Evolutionary conservation across 1,284 basidiomycete genomes (phyloP).

Genomic region (Coniferiporia sulphurascens): DNA sequence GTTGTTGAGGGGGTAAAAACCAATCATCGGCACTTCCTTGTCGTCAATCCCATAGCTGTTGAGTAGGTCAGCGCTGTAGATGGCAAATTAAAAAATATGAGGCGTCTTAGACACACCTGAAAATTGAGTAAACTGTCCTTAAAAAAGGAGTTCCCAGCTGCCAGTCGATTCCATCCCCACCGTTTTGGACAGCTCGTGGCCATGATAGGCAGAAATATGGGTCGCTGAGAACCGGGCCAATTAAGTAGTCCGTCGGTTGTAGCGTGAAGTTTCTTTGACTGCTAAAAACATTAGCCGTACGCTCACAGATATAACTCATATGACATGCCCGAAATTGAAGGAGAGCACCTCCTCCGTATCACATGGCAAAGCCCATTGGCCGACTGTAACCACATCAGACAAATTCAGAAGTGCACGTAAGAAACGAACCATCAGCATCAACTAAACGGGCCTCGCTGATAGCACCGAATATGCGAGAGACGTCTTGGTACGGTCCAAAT

Average conservation of each 20-base stretch:
- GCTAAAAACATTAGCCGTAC: slow-evolving; percentile 1
- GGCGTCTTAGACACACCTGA: slow-evolving; percentile 45
- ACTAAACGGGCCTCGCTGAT: slow-evolving; percentile 72
- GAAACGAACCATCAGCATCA: slow-evolving; percentile 36
- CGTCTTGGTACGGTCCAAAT: slow-evolving; percentile 78
- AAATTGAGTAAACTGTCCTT: slow-evolving; percentile 78
- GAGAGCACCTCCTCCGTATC: slow-evolving; percentile 59
- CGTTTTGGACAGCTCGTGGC: slow-evolving; percentile 67
- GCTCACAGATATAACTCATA: slow-evolving; percentile 3
- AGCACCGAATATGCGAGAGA: slow-evolving; percentile 58
- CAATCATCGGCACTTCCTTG: slow-evolving; percentile 69
- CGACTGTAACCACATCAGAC: slow-evolving; percentile 34
- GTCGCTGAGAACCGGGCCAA: slow-evolving; percentile 63
- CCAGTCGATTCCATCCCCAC: slow-evolving; percentile 81
- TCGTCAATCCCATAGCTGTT: slow-evolving; percentile 65
- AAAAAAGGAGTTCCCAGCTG: slow-evolving; percentile 78
- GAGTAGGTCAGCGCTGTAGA: background rate
- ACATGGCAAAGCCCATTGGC: slow-evolving; percentile 84
- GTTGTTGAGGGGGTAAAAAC: slow-evolving; percentile 58
- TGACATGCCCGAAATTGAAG: slow-evolving; percentile 67
- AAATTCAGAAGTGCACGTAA: slow-evolving; percentile 1
- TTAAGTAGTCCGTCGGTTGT: slow-evolving; percentile 79
- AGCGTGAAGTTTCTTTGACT: slow-evolving; percentile 60
- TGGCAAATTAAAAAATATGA: background rate
- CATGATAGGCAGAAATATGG: slow-evolving; percentile 76